Percentiles rank a stretch among this genome's conserved stretches.
phyloP scores from a whole-genome alignment of 1,139 yeast genomes.

The Candida freyschussii region DNA sequence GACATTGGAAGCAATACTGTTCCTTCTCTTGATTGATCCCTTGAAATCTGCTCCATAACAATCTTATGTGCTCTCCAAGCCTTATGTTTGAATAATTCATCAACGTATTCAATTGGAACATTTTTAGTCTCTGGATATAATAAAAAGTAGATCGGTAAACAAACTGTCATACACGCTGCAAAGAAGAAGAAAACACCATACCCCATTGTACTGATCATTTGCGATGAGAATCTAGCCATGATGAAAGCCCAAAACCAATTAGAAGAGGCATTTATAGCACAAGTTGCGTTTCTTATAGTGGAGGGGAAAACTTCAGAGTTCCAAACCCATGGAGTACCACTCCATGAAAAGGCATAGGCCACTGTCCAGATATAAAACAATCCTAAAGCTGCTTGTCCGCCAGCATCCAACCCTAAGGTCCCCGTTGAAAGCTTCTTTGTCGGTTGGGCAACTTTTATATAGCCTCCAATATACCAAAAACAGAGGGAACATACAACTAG shows the following conservation, averaged over 20 bases:
- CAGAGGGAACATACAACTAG: constrained; percentile 43
- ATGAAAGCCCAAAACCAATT: constrained; percentile 50
- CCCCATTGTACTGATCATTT: constrained; percentile 38
- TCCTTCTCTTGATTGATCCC: constrained; percentile 10
- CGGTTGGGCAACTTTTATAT: constrained; percentile 36
- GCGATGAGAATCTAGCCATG: constrained; percentile 42
- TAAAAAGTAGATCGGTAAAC: constrained; percentile 29
- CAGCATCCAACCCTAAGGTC: constrained; percentile 28
- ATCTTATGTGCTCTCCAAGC: constrained; percentile 21
- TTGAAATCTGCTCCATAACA: constrained; percentile 13
- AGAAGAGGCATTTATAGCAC: constrained; percentile 41
- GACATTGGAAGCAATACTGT: background rate
- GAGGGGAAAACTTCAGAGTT: constrained; percentile 43
- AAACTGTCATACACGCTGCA: constrained; percentile 32
- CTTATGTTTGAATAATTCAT: constrained; percentile 34
- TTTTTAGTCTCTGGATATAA: constrained; percentile 44
- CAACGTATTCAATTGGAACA: constrained; percentile 41
- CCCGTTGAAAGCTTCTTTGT: constrained; percentile 12
- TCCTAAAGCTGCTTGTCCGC: constrained; percentile 46
- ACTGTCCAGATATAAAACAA: constrained; percentile 45
- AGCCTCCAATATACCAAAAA: constrained; percentile 48
- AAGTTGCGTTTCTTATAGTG: constrained; percentile 38
- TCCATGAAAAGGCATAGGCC: constrained; percentile 40
- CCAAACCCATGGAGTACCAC: constrained; percentile 46
- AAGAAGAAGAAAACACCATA: constrained; percentile 44